Evolutionary conservation across 2,329 filamentous ascomycete species (phyloP), one percentile per base, ranked within the genome.

Genomic region (Ceratocystis destructans): DNA sequence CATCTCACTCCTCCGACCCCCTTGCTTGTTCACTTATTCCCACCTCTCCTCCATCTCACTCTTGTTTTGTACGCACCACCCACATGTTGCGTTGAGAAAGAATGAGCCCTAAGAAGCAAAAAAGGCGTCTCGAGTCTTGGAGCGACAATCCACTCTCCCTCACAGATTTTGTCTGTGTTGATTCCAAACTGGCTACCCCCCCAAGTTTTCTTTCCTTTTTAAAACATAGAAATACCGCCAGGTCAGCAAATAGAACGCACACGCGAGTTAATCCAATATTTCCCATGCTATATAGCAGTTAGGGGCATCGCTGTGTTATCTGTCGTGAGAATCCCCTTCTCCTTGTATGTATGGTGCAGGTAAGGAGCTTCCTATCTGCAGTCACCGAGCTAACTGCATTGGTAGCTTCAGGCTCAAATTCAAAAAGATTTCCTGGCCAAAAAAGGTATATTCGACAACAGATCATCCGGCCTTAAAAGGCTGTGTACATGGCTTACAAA

Each of bases 391-490:
- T 12, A 46, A 7, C n/a, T 4, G 22, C 22, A 50, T 22, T 22
- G 12, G n/a, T 50, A 22, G 46, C 20, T 89, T 88, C 2, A 92
- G 78, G 72, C 89, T 89, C 66, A 93, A 73, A 70, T 91, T 87
- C 59, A 93, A 80, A 71, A 88, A 91, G 72, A 92, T 92, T 17
- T 82, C 76, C 70, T 88, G 80, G 72, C 92, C 88, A 71, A 93
- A 71, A 93, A 93, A 0, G 89, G 89, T 0, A 88, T 85, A 68
- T 86, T 73, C 25, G 77, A 79, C 88, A 88, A 92, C 0, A 81
- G 79, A 70, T 90, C 81, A 15, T 76, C 31, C 31, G 2, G 31
- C 7, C 31, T 28, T 28, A 28, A 28, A 28, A 28, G 33, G 8
- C 3, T 37, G 0, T 12, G 2, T 37, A 7, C 33, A 37, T 10